phyloP scores from a whole-genome alignment of 2,329 filamentous ascomycete species.

The Coniochaeta prunicola region DNA sequence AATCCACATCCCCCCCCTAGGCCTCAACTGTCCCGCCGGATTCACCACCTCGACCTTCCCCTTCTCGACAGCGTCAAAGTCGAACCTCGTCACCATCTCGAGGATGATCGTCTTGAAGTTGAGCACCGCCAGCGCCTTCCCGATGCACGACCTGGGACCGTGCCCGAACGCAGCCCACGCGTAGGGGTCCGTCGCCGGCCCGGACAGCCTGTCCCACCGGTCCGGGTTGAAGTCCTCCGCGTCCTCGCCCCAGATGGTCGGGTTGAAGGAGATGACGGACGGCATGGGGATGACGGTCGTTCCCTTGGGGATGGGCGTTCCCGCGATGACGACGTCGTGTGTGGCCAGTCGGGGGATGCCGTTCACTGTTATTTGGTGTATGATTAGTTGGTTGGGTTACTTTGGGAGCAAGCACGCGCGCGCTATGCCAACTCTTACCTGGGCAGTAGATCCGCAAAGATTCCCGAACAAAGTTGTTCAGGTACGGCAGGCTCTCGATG shows the following conservation, averaged over 20 bases:
- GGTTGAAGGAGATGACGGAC: conserved; percentile 11
- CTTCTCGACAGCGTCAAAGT: conserved; percentile 14
- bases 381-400: not conserved
- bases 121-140: conserved; percentile 24
- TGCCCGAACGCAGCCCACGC: conserved; percentile 28
- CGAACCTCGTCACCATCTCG: conserved; percentile 23
- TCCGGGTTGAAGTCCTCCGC: conserved; percentile 14
- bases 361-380: not conserved
- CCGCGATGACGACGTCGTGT: conserved; percentile 13
- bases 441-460: conserved; percentile 24
- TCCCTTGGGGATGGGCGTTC: conserved; percentile 15
- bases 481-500: conserved; percentile 21
- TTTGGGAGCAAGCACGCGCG: not conserved
- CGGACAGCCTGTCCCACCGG: conserved; percentile 15
- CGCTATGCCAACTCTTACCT: conserved; percentile 8
- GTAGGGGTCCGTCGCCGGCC: conserved; percentile 17
- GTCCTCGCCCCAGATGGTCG: conserved; percentile 17
- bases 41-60: conserved; percentile 1
- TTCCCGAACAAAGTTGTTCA: conserved; percentile 27
- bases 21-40: not conserved
- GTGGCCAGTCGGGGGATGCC: not conserved
- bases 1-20: not conserved
- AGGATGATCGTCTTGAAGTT: conserved; percentile 29
- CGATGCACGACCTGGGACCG: conserved; percentile 30
- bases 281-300: conserved; percentile 15